These are phyloP conservation scores for Actinidia arguta DNA, from an alignment of 179 eudicot genomes.

Conservation along the genomic window DNA sequence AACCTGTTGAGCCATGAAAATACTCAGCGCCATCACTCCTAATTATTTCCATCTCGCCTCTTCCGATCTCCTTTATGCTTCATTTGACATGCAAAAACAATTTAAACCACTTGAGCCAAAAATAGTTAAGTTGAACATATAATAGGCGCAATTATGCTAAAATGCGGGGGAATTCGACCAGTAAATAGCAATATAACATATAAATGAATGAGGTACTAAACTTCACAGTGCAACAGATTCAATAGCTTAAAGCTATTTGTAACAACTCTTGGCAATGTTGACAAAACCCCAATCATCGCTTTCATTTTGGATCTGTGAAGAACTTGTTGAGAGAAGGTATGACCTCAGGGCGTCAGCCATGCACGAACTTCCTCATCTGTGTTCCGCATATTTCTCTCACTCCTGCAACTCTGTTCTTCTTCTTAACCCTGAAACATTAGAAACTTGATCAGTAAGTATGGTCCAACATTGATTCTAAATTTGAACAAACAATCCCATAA, in stretches of 20 bases:
- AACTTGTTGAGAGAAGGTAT: conserved; percentile 37
- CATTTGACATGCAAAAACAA: no score
- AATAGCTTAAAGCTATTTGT: background rate
- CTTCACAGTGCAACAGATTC: background rate
- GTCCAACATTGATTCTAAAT: background rate
- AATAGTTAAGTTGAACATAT: no score
- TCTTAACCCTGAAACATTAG: conserved; percentile 34
- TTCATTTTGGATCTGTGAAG: conserved; percentile 42
- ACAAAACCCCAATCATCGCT: background rate
- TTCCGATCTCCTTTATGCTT: no score
- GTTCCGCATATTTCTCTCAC: conserved; percentile 36
- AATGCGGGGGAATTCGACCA: no score
- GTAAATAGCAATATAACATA: no score
- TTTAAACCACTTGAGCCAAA: no score
- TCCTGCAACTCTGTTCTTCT: conserved; percentile 49
- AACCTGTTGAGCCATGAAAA: no score
- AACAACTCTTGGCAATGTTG: background rate
- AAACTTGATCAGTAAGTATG: background rate
- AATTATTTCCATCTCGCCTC: no score
- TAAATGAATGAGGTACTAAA: background rate
- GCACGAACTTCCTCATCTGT: conserved; percentile 44
- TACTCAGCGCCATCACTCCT: no score
- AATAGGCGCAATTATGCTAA: no score
- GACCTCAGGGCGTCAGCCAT: conserved; percentile 37
- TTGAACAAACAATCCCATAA: background rate